A percentile compares a stretch with the other conserved stretches of the same genome.
Evolutionary conservation across 192 early-diverging fungal genomes (phyloP).

Genomic region (Entomortierella parvispora): DNA sequence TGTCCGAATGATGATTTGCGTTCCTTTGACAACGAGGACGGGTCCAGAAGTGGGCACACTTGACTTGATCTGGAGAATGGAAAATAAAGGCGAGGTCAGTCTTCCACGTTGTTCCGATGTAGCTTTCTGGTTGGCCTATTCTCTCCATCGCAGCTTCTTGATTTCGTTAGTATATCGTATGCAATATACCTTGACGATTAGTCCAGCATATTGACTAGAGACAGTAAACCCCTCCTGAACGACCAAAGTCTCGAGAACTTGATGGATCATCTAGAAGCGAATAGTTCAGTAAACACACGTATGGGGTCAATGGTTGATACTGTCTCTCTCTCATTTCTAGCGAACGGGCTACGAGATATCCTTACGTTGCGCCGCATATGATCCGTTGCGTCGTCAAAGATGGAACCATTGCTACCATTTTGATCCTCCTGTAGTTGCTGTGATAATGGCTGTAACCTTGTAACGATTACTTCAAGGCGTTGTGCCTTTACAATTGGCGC

Average conservation of each 20-base stretch:
- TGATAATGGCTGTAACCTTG: not conserved
- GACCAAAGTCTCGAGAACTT: constrained; percentile 15
- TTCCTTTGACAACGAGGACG: constrained; percentile 16
- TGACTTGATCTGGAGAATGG: constrained; percentile 4
- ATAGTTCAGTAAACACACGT: not conserved
- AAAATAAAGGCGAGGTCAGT: not conserved
- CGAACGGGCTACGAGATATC: not conserved
- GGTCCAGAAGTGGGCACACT: constrained; percentile 9
- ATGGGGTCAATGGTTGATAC: too few relatives aligned
- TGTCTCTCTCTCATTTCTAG: too few relatives aligned
- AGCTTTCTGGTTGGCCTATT: too few relatives aligned
- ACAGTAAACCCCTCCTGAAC: constrained; percentile 15
- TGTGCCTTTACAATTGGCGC: constrained; percentile 9
- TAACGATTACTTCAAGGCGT: constrained; percentile 5
- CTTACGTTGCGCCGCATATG: constrained; percentile 31
- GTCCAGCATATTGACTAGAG: constrained; percentile 4
- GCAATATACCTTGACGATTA: constrained; percentile 41
- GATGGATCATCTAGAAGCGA: constrained; percentile 24
- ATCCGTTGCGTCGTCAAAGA: constrained; percentile 26
- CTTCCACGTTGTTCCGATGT: too few relatives aligned
- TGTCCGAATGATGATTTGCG: constrained; percentile 17
- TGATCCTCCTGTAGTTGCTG: constrained; percentile 1
- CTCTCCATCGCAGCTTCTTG: too few relatives aligned
- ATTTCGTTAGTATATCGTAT: too few relatives aligned
- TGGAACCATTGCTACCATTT: constrained; percentile 2